A percentile compares a stretch with the other conserved stretches of the same genome.
Evolutionary conservation across 2,329 filamentous ascomycete genomes (phyloP).

Genomic region (Chaetomium olivaceum): DNA sequence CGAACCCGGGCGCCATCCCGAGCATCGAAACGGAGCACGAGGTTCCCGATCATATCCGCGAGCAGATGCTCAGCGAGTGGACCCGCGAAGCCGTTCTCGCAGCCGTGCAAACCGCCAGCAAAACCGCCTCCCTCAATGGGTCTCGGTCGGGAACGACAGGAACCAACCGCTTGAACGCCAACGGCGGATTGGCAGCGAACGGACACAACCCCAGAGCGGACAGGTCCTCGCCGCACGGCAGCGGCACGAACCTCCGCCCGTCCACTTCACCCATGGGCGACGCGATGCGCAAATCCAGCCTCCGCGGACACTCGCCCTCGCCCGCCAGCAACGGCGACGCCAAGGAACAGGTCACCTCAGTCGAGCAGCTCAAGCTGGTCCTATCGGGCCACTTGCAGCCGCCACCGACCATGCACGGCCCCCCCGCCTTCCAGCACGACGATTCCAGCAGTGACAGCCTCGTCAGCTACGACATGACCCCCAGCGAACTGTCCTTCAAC

Average conservation of each 20-base stretch:
- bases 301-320: constrained; percentile 51
- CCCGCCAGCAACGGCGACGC: constrained; percentile 34
- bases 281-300: constrained; percentile 54
- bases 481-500: constrained; percentile 67
- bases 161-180: constrained; percentile 59
- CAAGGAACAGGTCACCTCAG: constrained; percentile 53
- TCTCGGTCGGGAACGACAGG: constrained; percentile 66
- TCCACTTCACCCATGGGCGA: constrained; percentile 44
- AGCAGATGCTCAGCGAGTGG: constrained; percentile 80
- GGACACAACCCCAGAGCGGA: constrained; percentile 41
- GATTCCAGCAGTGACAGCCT: constrained; percentile 66
- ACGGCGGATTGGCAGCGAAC: constrained; percentile 45
- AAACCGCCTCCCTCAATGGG: constrained; percentile 72
- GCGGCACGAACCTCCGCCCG: constrained; percentile 53
- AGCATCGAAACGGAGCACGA: constrained; percentile 48
- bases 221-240: constrained; percentile 48
- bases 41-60: constrained; percentile 66
- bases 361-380: constrained; percentile 65
- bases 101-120: constrained; percentile 66
- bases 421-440: constrained; percentile 42
- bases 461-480: constrained; percentile 67
- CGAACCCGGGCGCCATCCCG: constrained; percentile 44
- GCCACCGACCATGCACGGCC: constrained; percentile 43
- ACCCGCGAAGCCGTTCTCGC: constrained; percentile 72
- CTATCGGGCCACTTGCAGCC: constrained; percentile 52